Conservation (phyloP, 75 land plant genomes). For the Gnetum montanum region DNA sequence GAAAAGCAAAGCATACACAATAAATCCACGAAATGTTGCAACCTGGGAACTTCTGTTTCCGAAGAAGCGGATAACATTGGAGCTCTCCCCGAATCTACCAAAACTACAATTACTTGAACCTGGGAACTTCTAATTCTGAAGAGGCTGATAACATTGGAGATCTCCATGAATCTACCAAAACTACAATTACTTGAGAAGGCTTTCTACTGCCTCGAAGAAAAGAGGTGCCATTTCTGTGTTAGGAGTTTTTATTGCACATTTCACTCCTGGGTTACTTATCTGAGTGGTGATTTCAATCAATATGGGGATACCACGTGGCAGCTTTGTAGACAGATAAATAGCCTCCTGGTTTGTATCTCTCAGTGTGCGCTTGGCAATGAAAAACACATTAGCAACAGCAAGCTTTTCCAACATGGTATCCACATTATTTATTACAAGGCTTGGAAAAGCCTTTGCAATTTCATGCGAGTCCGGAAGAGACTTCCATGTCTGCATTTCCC, state of each 20-base stretch:
- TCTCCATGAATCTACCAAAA: too few species aligned
- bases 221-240: conserved; percentile 86
- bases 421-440: conserved; percentile 36
- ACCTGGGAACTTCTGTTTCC: too few species aligned
- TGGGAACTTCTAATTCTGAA: too few species aligned
- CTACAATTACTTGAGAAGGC: conserved; percentile 48
- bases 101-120: too few species aligned
- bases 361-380: conserved; percentile 69
- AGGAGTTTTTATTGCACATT: conserved; percentile 96
- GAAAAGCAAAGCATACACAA: too few species aligned
- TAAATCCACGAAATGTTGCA: too few species aligned
- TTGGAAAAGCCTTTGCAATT: conserved; percentile 62
- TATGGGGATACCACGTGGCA: conserved; percentile 60
- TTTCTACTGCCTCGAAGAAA: conserved; percentile 87
- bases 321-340: conserved; percentile 77
- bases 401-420: conserved; percentile 75
- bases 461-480: conserved; percentile 96
- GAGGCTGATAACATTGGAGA: too few species aligned
- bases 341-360: conserved; percentile 91
- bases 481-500: conserved; percentile 96
- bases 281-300: conserved; percentile 74
- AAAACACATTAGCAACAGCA: conserved; percentile 74
- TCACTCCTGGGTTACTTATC: conserved; percentile 66
- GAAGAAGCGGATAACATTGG: too few species aligned
- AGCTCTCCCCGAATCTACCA: too few species aligned